phyloP scores from a whole-genome alignment of 202 grass and related monocot species.

The Alloteropsis angusta region DNA sequence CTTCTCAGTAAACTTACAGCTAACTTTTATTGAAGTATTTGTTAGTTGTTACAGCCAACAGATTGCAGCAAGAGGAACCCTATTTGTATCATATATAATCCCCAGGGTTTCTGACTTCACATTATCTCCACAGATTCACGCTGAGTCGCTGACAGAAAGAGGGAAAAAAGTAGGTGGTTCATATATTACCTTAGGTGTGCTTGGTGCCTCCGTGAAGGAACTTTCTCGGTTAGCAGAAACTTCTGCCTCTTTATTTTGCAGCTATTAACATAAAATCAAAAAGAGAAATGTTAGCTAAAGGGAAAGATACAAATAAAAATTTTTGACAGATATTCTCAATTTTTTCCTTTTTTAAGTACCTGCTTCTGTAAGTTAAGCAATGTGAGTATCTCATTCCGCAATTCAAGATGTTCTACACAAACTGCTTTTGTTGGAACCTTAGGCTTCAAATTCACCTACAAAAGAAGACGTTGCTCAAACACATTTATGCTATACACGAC shows the following conservation, averaged over 20 bases:
- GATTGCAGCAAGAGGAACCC: neutral
- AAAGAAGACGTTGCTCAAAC: constrained; percentile 6
- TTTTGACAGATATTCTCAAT: neutral
- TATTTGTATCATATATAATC: neutral
- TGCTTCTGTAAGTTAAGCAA: constrained; percentile 83
- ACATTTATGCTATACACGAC: constrained; percentile 1
- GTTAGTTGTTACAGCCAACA: neutral
- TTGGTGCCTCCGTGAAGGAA: constrained; percentile 68
- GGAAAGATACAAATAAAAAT: neutral
- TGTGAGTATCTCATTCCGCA: constrained; percentile 73
- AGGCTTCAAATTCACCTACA: constrained; percentile 72
- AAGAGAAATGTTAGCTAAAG: constrained; percentile 16
- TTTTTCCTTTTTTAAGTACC: constrained; percentile 29
- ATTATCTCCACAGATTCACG: neutral
- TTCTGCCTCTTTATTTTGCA: constrained; percentile 88
- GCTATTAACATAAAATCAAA: constrained; percentile 38
- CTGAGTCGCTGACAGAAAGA: neutral
- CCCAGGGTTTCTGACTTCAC: constrained; percentile 2
- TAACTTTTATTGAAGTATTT: constrained; percentile 1
- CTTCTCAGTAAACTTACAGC: neutral
- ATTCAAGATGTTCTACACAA: constrained; percentile 72
- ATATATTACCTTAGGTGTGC: constrained; percentile 67
- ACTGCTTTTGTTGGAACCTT: constrained; percentile 84
- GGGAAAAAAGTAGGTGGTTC: neutral
- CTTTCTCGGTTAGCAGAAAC: constrained; percentile 68